Evolutionary conservation across 1,139 yeast genomes (phyloP), one percentile per base, ranked within the genome.

Genomic region (Trichomonascaceae sp.): DNA sequence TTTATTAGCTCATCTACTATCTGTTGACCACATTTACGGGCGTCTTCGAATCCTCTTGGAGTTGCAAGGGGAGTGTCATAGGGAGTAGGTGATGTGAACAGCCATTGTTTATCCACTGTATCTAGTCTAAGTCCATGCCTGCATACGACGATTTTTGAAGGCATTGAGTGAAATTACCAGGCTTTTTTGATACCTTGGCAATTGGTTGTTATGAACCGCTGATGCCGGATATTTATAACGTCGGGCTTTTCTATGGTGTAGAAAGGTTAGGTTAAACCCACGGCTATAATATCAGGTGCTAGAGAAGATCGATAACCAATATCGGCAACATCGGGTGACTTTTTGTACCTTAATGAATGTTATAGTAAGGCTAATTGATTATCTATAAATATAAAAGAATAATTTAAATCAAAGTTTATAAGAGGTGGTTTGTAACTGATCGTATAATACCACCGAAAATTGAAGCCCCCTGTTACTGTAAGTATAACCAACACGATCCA

Each of bases 91-190:
- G 72, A 64, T 1, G 65, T 59, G 47, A 46, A 52, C 19, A 57
- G 57, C 75, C 75, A 71, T 18, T 56, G 41, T 47, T 55, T 55
- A 55, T 70, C 70, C 10, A 55, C 62, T 13, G 62, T 58, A 58
- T 71, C 75, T 52, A 60, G 66, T 3, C 75, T 61, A 10, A 64
- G 59, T 20, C 69, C 71, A 56, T 71, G 75, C 30, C 75, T 65
- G 15, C 66, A 68, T 22, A 71, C 59, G 38, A 70, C 62, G 27
- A 71, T 53, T n/a, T 53, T 53, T 18, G 57, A 47, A 5, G 54
- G 50, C 54, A 51, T 54, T 12, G 2, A 36, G 17, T 36, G n/a
- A 36, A n/a, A n/a, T 17, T 36, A 36, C 17, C 32, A 27, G 32
- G 32, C n/a, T n/a, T 27, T 27, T 12, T 12, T 27, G 9, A 10